Base-by-base conservation (phyloP, 805 yeast species). In the Starmerella etchellsii region DNA sequence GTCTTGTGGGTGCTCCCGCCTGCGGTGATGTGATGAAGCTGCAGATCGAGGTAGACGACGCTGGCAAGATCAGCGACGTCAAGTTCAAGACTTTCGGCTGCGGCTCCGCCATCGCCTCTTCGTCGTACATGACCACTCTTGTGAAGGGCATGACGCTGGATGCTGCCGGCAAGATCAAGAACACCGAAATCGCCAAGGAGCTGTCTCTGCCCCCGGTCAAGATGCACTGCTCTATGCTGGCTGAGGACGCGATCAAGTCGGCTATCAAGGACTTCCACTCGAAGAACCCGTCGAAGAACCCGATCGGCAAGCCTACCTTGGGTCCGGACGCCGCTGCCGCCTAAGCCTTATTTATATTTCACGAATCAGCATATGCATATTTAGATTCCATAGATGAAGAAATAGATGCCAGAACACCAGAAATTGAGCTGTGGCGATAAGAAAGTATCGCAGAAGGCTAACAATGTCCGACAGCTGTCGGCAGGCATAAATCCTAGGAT, bases 1-100 rank as follows among this genome's bases (percentile, higher is more conserved):
- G 98, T 1, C 70, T 91, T 34, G 98, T 91, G 14, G 98, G 98
- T 42, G 97, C 98, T 0, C 97, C 98, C 41, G 98, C 98, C 0
- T 91, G 98, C 66, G 98, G 98, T 41, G 98, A 91, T 67, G 98
- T 91, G 34, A 91, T 91, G 95, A 80, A 94, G 65, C 71, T 91
- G 50, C 97, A 91, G 62, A 91, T 91, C 56, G 76, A 87, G 60
- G 98, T 91, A 9, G 96, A 87, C 55, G 77, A 71, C 42, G 76
- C 94, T 20, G 98, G 98, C 1, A 70, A 82, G 40, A 91, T 91
- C 53, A 76, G 82, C 61, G 95, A 91, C 60, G 98, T 88, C 48
- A 88, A 85, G 63, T 91, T 91, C 66, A 91, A 91, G 73, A 91
- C 98, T 3, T 91, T 91, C 66, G 98, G 98, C n/a, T 91, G 98